A percentile compares a stretch with the other conserved stretches of the same genome.
Conservation (phyloP, 768 basidiomycete species). For the Polyporus arcularius region DNA sequence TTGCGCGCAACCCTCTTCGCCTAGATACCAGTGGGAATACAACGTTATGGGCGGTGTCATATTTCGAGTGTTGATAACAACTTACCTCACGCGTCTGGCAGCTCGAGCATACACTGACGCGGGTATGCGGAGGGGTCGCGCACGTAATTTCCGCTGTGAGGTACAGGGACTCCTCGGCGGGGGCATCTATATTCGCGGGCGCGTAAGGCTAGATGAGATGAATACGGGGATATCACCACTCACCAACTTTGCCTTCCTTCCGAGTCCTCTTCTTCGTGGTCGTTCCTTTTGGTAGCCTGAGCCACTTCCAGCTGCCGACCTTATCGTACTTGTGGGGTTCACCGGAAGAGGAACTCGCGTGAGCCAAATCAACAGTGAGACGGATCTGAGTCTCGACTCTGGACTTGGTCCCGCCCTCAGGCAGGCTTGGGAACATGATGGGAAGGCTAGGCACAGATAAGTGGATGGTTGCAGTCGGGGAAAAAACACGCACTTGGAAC, state of each 20-base stretch:
- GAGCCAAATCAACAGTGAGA: constrained; percentile 77
- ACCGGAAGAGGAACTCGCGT: constrained; percentile 57
- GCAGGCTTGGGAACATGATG: constrained; percentile 83
- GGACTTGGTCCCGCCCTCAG: constrained; percentile 82
- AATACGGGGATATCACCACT: constrained; percentile 21
- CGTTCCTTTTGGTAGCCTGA: constrained; percentile 77
- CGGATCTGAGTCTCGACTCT: constrained; percentile 95
- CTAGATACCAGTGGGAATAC: constrained; percentile 37
- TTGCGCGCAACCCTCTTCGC: constrained; percentile 91
- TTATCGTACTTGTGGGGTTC: constrained; percentile 71
- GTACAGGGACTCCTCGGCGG: constrained; percentile 67
- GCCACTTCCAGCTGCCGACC: constrained; percentile 90
- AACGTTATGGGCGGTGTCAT: constrained; percentile 4
- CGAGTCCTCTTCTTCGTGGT: constrained; percentile 83
- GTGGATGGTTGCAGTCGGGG: not conserved
- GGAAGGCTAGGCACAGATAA: constrained; percentile 53
- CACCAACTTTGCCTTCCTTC: constrained; percentile 83
- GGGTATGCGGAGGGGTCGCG: constrained; percentile 74
- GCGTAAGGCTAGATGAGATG: constrained; percentile 15
- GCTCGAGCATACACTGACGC: constrained; percentile 81
- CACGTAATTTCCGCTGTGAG: constrained; percentile 77
- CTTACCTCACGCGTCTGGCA: constrained; percentile 85
- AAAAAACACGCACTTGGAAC: constrained; percentile 60
- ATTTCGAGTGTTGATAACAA: constrained; percentile 1
- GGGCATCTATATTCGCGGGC: constrained; percentile 65